phyloP scores from a whole-genome alignment of 2,329 filamentous ascomycete species.

The Cladophialophora psammophila region DNA sequence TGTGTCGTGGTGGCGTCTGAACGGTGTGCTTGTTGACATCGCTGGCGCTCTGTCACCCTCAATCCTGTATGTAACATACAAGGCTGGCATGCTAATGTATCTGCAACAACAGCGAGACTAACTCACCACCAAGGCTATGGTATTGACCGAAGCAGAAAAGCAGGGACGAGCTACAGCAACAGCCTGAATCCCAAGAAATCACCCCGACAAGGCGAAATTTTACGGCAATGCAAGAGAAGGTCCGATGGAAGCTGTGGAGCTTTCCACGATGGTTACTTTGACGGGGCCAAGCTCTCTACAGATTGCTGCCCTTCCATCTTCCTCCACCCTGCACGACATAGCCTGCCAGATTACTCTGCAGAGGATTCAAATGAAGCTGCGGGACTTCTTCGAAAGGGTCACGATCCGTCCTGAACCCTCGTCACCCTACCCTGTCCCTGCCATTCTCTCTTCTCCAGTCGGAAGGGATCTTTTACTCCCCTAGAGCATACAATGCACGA shows the following conservation, averaged over 20 bases:
- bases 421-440: background rate
- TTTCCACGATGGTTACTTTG: conserved; percentile 3
- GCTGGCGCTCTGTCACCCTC: background rate
- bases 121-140: background rate
- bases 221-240: conserved; percentile 18
- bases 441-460: background rate
- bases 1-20: background rate
- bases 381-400: conserved; percentile 9
- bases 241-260: conserved; percentile 12
- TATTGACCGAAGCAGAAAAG: background rate
- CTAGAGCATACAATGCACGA: background rate
- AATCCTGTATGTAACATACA: background rate
- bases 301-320: background rate
- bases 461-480: background rate
- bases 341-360: background rate
- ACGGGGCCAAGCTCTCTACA: background rate
- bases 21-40: background rate
- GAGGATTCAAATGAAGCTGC: conserved; percentile 9
- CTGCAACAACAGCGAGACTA: background rate
- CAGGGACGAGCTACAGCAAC: background rate
- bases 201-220: conserved; percentile 17
- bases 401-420: background rate
- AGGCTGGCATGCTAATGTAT: background rate
- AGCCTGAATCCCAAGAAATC: conserved; percentile 14
- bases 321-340: background rate